phyloP scores from a whole-genome alignment of 768 basidiomycete genomes.

The Leccinum variicolor region DNA sequence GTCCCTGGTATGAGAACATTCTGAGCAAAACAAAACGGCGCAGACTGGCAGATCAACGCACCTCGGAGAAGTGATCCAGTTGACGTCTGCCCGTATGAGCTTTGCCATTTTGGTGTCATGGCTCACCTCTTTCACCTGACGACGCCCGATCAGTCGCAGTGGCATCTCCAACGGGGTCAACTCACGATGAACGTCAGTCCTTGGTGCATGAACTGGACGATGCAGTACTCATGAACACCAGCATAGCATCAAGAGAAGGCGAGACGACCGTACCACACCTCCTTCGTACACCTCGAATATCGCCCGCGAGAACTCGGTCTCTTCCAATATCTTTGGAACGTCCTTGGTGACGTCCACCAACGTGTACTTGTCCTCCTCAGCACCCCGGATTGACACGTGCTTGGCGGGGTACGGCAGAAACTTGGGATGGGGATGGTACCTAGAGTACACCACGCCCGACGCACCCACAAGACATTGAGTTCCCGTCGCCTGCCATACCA shows the following conservation, averaged over 20 bases:
- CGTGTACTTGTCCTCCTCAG: slow-evolving; percentile 74
- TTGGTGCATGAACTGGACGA: slow-evolving; percentile 77
- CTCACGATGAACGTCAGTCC: slow-evolving; percentile 75
- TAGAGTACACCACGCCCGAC: slow-evolving; percentile 22
- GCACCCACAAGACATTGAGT: neutral
- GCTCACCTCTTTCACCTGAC: slow-evolving; percentile 71
- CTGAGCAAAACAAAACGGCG: neutral
- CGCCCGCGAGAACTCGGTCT: slow-evolving; percentile 78
- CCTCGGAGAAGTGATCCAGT: slow-evolving; percentile 79
- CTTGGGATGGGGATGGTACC: slow-evolving; percentile 82
- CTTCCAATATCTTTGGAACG: slow-evolving; percentile 56
- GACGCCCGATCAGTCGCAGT: slow-evolving; percentile 2
- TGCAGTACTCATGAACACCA: neutral
- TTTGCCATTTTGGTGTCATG: slow-evolving; percentile 75
- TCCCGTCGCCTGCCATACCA: neutral
- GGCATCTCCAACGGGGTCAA: neutral
- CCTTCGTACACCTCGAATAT: slow-evolving; percentile 90
- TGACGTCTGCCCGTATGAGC: slow-evolving; percentile 71
- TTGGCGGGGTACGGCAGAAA: slow-evolving; percentile 75
- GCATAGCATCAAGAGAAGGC: neutral
- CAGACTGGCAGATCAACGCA: slow-evolving; percentile 19
- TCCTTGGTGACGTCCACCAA: slow-evolving; percentile 60
- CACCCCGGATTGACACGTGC: slow-evolving; percentile 71
- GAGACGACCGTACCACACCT: slow-evolving; percentile 55
- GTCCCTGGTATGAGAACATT: slow-evolving; percentile 44